Evolutionary conservation across 75 land plant species (phyloP).

Genomic region (Adiantum capillusveneris): DNA sequence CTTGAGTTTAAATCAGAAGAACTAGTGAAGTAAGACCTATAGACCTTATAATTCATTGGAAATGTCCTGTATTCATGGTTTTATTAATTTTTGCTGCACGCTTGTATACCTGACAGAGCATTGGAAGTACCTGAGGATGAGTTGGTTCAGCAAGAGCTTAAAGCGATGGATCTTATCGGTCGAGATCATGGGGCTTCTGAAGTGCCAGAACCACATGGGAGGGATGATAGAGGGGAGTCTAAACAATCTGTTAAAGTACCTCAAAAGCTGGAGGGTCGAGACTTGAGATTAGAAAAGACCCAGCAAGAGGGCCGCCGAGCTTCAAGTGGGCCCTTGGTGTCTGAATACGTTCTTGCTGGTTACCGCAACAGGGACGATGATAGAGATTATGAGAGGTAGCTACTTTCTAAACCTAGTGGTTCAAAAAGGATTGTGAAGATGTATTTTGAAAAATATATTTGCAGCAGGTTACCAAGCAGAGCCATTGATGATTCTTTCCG

Average conservation of each 20-base stretch:
- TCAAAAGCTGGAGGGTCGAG: conserved; percentile 5
- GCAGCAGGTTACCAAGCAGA: background rate
- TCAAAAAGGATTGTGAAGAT: no score
- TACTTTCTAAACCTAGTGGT: no score
- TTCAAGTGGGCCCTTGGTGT: conserved; percentile 54
- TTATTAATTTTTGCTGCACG: no score
- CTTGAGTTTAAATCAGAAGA: background rate
- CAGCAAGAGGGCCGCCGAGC: conserved; percentile 14
- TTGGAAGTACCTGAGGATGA: no score
- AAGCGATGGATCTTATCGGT: no score
- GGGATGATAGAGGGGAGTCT: background rate
- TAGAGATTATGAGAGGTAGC: conserved; percentile 38
- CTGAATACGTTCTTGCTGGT: conserved; percentile 38
- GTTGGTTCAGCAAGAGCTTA: no score
- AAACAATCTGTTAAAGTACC: background rate
- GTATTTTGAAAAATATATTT: no score
- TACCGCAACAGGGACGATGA: conserved; percentile 9
- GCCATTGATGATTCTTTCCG: conserved; percentile 8
- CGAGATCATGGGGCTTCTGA: background rate
- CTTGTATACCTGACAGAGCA: no score
- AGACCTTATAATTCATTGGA: no score
- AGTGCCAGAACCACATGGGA: no score
- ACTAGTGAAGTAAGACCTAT: background rate
- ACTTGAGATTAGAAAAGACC: background rate
- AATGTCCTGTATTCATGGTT: no score